Conservation (phyloP, 2,329 filamentous ascomycete genomes). For the Talaromyces sp. region DNA sequence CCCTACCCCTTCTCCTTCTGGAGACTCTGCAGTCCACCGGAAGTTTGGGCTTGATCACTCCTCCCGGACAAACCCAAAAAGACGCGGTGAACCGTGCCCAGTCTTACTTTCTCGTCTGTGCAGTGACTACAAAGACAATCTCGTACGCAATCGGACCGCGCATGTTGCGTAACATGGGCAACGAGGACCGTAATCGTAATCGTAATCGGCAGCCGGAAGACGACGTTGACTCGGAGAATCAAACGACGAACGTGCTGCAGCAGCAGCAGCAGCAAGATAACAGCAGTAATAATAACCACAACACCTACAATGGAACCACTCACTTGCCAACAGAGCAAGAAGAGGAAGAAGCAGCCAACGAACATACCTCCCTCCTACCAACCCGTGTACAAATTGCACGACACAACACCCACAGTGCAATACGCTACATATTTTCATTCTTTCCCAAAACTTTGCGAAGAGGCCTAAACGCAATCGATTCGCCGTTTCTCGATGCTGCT, state of each 20-base stretch:
- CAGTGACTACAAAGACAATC: constrained; percentile 59
- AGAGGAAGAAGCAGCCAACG: constrained; percentile 29
- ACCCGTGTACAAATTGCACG: constrained; percentile 20
- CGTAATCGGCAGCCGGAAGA: constrained; percentile 17
- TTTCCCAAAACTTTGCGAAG: constrained; percentile 30
- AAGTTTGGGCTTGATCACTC: constrained; percentile 49
- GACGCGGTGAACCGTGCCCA: constrained; percentile 56
- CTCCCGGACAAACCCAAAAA: constrained; percentile 38
- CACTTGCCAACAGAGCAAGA: constrained; percentile 10
- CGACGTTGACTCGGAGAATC: neutral
- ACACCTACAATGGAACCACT: neutral
- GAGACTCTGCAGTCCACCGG: constrained; percentile 53
- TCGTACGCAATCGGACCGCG: constrained; percentile 62
- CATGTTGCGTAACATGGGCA: constrained; percentile 45
- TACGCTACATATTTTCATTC: constrained; percentile 25
- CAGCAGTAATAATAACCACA: neutral
- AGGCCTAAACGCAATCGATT: constrained; percentile 37
- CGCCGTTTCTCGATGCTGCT: constrained; percentile 57
- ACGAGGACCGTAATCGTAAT: constrained; percentile 18
- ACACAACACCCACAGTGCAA: constrained; percentile 19
- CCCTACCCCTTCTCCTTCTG: constrained; percentile 49
- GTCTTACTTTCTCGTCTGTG: constrained; percentile 63
- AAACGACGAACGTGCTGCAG: neutral
- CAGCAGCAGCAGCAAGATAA: constrained; percentile 3
- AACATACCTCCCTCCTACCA: constrained; percentile 51